These are phyloP conservation scores for Fusarium humuli DNA, from an alignment of 2,329 filamentous ascomycete genomes.

Conservation along the genomic window DNA sequence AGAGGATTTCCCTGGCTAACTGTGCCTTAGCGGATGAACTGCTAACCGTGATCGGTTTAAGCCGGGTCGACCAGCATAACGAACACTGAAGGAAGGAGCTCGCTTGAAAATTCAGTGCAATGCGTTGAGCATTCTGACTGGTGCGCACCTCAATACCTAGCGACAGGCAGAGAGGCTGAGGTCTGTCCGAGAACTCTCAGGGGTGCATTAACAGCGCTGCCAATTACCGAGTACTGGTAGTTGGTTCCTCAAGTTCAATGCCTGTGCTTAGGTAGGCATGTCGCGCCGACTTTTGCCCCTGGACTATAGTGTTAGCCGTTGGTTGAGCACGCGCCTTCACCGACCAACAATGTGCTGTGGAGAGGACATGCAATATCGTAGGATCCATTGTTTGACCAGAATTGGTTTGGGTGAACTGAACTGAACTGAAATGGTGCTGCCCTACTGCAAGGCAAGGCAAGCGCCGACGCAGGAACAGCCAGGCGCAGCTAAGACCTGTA, in stretches of 20 bases:
- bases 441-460: conserved; percentile 17
- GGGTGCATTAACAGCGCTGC: conserved; percentile 25
- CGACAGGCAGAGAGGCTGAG: not conserved
- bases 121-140: conserved; percentile 14
- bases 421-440: conserved; percentile 1
- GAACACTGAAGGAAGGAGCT: conserved; percentile 6
- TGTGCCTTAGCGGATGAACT: conserved; percentile 24
- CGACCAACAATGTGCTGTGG: conserved; percentile 28
- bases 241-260: conserved; percentile 22
- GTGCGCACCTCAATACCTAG: conserved; percentile 3
- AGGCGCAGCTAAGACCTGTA: conserved; percentile 10
- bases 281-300: conserved; percentile 26
- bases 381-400: not conserved
- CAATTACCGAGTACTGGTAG: conserved; percentile 28
- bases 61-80: not conserved
- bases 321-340: conserved; percentile 35
- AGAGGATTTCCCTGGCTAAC: conserved; percentile 20
- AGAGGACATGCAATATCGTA: conserved; percentile 7
- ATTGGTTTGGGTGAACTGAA: not conserved
- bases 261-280: not conserved
- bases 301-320: conserved; percentile 29
- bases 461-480: conserved; percentile 35
- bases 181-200: not conserved
- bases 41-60: conserved; percentile 37
- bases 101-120: conserved; percentile 12